Evolutionary conservation across 345 rosid genomes (phyloP).

Genomic region (Eucalyptus sp.): DNA sequence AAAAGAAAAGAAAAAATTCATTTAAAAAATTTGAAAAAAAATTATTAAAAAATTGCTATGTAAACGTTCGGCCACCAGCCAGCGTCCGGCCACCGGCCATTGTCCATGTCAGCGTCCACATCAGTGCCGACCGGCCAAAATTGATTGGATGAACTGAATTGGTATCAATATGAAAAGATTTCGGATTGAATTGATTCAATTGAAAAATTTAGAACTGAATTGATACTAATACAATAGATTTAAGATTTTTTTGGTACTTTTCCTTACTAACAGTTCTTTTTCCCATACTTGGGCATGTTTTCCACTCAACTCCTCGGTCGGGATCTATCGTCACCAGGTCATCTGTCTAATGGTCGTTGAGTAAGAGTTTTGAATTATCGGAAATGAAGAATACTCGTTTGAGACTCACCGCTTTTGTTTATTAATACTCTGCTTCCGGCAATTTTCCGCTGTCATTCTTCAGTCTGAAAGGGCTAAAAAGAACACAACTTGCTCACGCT

Average conservation of each 20-base stretch:
- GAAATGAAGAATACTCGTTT: not conserved
- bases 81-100: too few relatives aligned
- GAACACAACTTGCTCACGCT: not conserved
- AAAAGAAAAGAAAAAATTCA: too few relatives aligned
- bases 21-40: rapidly evolving
- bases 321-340: not conserved
- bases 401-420: not conserved
- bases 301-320: not conserved
- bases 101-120: too few relatives aligned
- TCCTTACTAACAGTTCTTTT: not conserved
- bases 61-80: rapidly evolving
- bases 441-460: not conserved
- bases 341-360: not conserved
- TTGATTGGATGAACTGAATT: rapidly evolving
- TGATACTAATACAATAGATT: rapidly evolving
- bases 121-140: too few relatives aligned
- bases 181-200: too few relatives aligned
- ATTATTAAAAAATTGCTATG: too few relatives aligned
- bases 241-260: too few relatives aligned
- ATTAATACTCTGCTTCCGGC: not conserved
- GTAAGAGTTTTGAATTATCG: not conserved
- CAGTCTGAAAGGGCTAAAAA: not conserved
- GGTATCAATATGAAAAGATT: too few relatives aligned
- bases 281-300: not conserved
- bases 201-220: rapidly evolving